Conservation (phyloP, 2,329 filamentous ascomycete species). For the Zymoseptoria tritici region DNA sequence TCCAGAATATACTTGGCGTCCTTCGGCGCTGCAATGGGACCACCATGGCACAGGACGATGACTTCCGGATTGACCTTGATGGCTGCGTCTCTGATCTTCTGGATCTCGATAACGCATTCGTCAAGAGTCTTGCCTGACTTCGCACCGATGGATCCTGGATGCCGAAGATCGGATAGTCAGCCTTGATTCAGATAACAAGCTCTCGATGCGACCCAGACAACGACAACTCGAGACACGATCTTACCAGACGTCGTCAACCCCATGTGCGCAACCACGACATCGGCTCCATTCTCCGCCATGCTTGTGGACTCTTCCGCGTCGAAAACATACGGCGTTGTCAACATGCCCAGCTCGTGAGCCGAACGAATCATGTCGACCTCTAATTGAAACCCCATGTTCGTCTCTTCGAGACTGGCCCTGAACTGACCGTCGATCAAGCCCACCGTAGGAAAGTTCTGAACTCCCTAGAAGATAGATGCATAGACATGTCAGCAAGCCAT, state of each 20-base stretch:
- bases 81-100: constrained; percentile 57
- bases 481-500: neutral
- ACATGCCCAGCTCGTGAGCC: constrained; percentile 51
- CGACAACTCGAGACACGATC: neutral
- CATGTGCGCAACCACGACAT: constrained; percentile 62
- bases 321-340: constrained; percentile 67
- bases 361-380: constrained; percentile 59
- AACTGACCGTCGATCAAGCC: constrained; percentile 64
- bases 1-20: constrained; percentile 58
- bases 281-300: constrained; percentile 59
- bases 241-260: constrained; percentile 54
- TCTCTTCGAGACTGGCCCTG: constrained; percentile 61
- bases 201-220: too few species aligned
- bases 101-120: constrained; percentile 54
- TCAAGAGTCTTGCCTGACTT: constrained; percentile 55
- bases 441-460: constrained; percentile 69
- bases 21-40: constrained; percentile 56
- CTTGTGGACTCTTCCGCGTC: constrained; percentile 51
- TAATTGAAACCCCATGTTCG: constrained; percentile 59
- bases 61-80: constrained; percentile 49
- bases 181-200: too few species aligned
- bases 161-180: neutral
- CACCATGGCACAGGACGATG: constrained; percentile 63
- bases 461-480: constrained; percentile 14
- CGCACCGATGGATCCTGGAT: constrained; percentile 57